Conservation (phyloP, 495 filamentous ascomycete species). For the Aspergillus sclerotioniger region DNA sequence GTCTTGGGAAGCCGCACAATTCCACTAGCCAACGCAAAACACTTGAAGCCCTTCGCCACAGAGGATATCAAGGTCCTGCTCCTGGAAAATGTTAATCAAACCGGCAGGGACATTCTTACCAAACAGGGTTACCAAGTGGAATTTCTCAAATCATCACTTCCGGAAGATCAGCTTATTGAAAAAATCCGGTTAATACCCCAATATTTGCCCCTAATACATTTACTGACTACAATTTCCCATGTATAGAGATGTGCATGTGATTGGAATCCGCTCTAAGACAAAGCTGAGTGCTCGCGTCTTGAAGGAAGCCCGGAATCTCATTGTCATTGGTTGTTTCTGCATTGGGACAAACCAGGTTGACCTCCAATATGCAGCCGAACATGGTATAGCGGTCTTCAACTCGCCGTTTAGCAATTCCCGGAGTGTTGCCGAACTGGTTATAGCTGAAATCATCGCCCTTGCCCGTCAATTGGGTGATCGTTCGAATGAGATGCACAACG, state of each 20-base stretch:
- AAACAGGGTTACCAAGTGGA: constrained; percentile 96
- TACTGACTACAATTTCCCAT: constrained; percentile 11
- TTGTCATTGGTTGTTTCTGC: constrained; percentile 98
- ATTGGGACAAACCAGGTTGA: constrained; percentile 99
- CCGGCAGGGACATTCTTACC: constrained; percentile 75
- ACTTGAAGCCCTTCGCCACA: constrained; percentile 91
- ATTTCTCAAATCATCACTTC: constrained; percentile 79
- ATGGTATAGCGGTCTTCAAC: constrained; percentile 98
- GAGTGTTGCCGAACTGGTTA: constrained; percentile 93
- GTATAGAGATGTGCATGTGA: constrained; percentile 86
- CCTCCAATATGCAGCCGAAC: constrained; percentile 81
- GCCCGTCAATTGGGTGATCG: constrained; percentile 92
- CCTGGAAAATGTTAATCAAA: constrained; percentile 93
- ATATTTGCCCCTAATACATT: neutral
- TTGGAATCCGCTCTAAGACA: constrained; percentile 97
- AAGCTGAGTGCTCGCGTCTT: constrained; percentile 85
- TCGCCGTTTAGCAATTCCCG: constrained; percentile 97
- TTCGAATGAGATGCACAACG: constrained; percentile 89
- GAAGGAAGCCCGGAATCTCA: constrained; percentile 84
- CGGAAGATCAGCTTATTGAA: constrained; percentile 91
- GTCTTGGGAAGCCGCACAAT: constrained; percentile 28
- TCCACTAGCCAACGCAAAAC: constrained; percentile 57
- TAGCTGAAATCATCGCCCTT: constrained; percentile 86
- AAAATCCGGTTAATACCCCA: constrained; percentile 76
- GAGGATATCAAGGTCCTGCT: constrained; percentile 95